Evolutionary conservation across 768 basidiomycete species (phyloP).

Genomic region (Lyophyllum semitale): DNA sequence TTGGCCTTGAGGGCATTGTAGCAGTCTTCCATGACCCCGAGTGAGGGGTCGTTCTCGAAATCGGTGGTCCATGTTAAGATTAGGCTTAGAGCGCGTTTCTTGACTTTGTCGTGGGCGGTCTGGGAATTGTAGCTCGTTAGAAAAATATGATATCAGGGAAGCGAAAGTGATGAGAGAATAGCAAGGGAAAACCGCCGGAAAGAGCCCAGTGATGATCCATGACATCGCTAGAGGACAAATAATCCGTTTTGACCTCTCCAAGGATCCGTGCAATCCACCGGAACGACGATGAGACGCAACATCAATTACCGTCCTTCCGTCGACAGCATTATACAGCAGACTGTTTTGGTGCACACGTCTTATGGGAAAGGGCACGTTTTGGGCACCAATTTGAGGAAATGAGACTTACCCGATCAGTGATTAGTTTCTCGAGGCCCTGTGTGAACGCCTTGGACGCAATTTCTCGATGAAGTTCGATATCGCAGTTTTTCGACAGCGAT

Average conservation of each 20-base stretch:
- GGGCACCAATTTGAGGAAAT: background rate
- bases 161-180: too few relatives aligned
- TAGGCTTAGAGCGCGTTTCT: slow-evolving; percentile 66
- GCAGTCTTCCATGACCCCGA: slow-evolving; percentile 91
- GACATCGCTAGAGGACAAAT: too few relatives aligned
- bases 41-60: slow-evolving; percentile 75
- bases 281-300: too few relatives aligned
- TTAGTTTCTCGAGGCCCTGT: slow-evolving; percentile 80
- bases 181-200: too few relatives aligned
- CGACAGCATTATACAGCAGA: too few relatives aligned
- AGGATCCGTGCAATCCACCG: too few relatives aligned
- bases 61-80: slow-evolving; percentile 85
- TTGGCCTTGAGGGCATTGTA: slow-evolving; percentile 81
- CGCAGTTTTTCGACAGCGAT: slow-evolving; percentile 90
- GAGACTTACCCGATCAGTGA: slow-evolving; percentile 78
- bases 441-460: slow-evolving; percentile 91
- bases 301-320: too few relatives aligned
- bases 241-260: too few relatives aligned
- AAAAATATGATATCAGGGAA: too few relatives aligned
- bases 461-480: slow-evolving; percentile 78
- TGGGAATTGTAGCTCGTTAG: slow-evolving; percentile 27
- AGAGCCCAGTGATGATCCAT: too few relatives aligned
- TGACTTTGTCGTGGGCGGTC: slow-evolving; percentile 94
- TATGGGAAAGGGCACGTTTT: background rate
- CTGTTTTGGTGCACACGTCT: too few relatives aligned